phyloP scores from a whole-genome alignment of 1,284 basidiomycete species.

The Serendipita sp. region DNA sequence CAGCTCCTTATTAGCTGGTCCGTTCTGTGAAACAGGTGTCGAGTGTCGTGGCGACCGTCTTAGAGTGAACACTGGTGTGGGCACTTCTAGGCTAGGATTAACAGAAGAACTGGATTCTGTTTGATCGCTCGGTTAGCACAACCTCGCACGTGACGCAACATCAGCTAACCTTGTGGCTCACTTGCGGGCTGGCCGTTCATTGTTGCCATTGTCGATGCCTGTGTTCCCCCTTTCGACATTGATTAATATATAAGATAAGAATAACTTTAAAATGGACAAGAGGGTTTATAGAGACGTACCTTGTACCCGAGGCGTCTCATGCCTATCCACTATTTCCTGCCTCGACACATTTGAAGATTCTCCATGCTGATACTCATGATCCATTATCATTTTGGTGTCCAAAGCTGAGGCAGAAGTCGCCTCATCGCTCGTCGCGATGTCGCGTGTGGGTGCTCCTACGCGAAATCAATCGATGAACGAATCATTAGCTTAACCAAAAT shows the following conservation, averaged over 20 bases:
- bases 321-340: no score
- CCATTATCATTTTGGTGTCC: not conserved
- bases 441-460: not conserved
- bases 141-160: no score
- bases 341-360: no score
- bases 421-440: not conserved
- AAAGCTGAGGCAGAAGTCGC: not conserved
- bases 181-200: no score
- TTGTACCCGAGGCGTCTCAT: not conserved
- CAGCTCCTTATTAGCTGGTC: not conserved
- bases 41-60: not conserved
- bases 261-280: not conserved
- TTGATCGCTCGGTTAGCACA: not conserved
- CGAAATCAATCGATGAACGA: not conserved
- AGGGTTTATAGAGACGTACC: not conserved
- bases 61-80: not conserved
- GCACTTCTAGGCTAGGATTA: not conserved
- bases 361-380: not conserved
- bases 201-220: no score
- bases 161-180: no score
- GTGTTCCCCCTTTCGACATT: no score
- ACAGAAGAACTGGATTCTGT: not conserved
- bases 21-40: not conserved
- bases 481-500: not conserved
- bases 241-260: not conserved